phyloP scores from a whole-genome alignment of 1,284 basidiomycete genomes.

The Acaromyces ingoldii region DNA sequence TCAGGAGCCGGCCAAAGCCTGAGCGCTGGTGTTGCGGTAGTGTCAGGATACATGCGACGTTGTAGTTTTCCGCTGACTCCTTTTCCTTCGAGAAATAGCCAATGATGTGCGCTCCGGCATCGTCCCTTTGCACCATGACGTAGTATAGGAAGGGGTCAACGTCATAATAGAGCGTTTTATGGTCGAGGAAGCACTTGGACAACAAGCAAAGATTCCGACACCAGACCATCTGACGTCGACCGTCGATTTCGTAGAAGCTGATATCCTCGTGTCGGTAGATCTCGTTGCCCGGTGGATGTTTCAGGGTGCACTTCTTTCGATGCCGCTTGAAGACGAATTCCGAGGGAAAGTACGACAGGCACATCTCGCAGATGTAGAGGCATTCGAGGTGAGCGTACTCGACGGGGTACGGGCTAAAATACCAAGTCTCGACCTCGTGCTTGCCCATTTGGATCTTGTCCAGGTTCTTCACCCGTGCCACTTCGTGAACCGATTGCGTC shows the following conservation, averaged over 20 bases:
- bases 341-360: slow-evolving; percentile 53
- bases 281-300: slow-evolving; percentile 97
- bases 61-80: slow-evolving; percentile 80
- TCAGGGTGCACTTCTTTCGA: slow-evolving; percentile 80
- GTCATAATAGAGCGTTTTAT: slow-evolving; percentile 99
- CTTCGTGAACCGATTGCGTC: slow-evolving; percentile 96
- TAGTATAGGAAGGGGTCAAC: slow-evolving; percentile 99
- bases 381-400: slow-evolving; percentile 93
- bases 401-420: slow-evolving; percentile 96
- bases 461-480: slow-evolving; percentile 95
- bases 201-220: slow-evolving; percentile 98
- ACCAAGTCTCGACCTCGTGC: slow-evolving; percentile 97
- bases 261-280: slow-evolving; percentile 86
- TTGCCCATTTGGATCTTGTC: slow-evolving; percentile 93
- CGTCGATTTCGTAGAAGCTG: slow-evolving; percentile 96
- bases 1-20: slow-evolving; percentile 85
- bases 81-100: slow-evolving; percentile 99
- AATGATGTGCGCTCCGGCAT: slow-evolving; percentile 84
- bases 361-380: slow-evolving; percentile 98
- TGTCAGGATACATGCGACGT: slow-evolving; percentile 99
- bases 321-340: slow-evolving; percentile 58
- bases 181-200: slow-evolving; percentile 98
- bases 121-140: slow-evolving; percentile 88
- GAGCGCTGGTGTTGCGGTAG: slow-evolving; percentile 87
- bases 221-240: slow-evolving; percentile 97